Base-by-base conservation (phyloP, 768 basidiomycete genomes). In the Clitopilus passeckerianus region DNA sequence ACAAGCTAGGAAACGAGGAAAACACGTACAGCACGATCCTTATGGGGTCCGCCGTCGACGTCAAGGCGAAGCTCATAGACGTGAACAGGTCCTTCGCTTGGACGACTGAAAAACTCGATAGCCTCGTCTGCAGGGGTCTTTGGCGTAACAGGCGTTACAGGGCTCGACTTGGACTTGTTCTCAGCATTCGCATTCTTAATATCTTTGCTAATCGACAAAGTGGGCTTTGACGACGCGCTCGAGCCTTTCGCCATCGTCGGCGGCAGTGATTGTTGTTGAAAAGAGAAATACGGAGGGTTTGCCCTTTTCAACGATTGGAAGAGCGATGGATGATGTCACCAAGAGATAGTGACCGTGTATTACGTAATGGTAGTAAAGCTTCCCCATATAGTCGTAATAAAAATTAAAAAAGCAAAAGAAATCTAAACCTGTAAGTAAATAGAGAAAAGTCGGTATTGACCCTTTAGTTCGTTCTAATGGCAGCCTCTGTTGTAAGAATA, bases 111-210 rank as follows among this genome's bases (percentile, higher is more conserved):
- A 77, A 92, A 97, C 34, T 89, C 88, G 70, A 95, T 84, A 23
- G 87, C 94, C 69, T 96, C 94, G 70, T 96, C 93, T 41, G 95
- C 94, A 35, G 94, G 95, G 2, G 95, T 97, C 77, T 85, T 91
- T 34, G 91, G 91, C 0, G 88, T 87, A 58, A 77, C 74, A 9
- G 76, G 75, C 27, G 68, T 66, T 15, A 67, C 54, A 14, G 74
- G 71, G 52, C 63, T 67, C 1, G 46, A 16, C 46, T 50, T 14
- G 67, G 54, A 52, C 57, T 60, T 59, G 67, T 63, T 59, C 58
- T 63, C 23, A 68, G 58, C 20, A 65, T 34, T 23, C 71, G 68
- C 56, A 67, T 65, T 27, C 20, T 50, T 50, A 18, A 68, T 68
- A 56, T 65, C 57, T 20, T 64, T 63, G 23, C 75, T 72, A 41